phyloP scores from a whole-genome alignment of 768 basidiomycete species.

The Tulasnella sp. region DNA sequence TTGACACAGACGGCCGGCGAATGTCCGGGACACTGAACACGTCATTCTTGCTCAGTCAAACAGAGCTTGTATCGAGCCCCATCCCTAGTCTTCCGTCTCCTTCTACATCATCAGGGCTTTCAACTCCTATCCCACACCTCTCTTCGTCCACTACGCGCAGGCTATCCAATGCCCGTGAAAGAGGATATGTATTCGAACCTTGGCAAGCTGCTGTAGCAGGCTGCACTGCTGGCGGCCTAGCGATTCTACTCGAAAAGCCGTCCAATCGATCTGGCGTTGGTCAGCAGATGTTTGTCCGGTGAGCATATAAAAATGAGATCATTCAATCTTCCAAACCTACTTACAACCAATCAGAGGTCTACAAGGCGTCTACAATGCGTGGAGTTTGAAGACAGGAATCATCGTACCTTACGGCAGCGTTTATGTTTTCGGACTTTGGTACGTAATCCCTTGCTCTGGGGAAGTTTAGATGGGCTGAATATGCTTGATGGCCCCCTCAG shows the following conservation, averaged over 20 bases:
- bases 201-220: constrained; percentile 81
- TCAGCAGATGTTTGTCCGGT: constrained; percentile 86
- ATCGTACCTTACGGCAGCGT: constrained; percentile 74
- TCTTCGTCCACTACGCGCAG: constrained; percentile 1
- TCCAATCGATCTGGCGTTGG: constrained; percentile 55
- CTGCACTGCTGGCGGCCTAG: constrained; percentile 46
- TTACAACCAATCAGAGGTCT: constrained; percentile 46
- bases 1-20: background rate
- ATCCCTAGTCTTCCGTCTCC: background rate
- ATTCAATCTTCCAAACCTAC: background rate
- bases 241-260: constrained; percentile 67
- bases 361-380: constrained; percentile 79
- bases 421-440: constrained; percentile 69
- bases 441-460: constrained; percentile 18
- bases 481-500: constrained; percentile 27
- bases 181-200: constrained; percentile 20
- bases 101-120: background rate
- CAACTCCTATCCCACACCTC: background rate
- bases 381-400: constrained; percentile 53
- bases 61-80: no score
- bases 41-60: no score
- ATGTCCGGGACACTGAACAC: no score
- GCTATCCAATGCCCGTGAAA: background rate
- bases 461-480: background rate
- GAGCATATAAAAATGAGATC: no score